Evolutionary conservation across 805 yeast species (phyloP).

Genomic region (Pachysolen tannophilus): DNA sequence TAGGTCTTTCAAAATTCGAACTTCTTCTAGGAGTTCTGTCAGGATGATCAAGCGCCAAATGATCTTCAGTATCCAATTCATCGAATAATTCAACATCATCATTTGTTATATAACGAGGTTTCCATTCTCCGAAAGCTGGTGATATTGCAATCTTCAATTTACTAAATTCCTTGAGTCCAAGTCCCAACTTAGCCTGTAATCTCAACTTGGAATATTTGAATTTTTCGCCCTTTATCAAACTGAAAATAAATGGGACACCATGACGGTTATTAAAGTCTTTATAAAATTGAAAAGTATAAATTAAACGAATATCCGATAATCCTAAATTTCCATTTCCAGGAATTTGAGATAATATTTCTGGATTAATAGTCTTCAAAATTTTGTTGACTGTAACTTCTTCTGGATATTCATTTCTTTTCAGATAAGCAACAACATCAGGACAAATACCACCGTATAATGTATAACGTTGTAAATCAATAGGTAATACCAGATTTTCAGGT

Average conservation of each 20-base stretch:
- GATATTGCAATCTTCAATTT: constrained; percentile 63
- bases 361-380: constrained; percentile 3
- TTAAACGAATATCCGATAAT: constrained; percentile 4
- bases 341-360: not conserved
- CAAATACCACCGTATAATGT: constrained; percentile 33
- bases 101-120: constrained; percentile 40
- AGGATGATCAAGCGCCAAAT: constrained; percentile 79
- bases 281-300: constrained; percentile 54
- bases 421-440: constrained; percentile 23
- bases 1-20: constrained; percentile 46
- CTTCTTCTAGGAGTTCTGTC: constrained; percentile 62
- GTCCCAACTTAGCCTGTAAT: constrained; percentile 60
- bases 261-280: constrained; percentile 60
- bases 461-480: constrained; percentile 23
- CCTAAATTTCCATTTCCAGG: not conserved
- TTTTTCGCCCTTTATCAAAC: constrained; percentile 59
- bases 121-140: constrained; percentile 26
- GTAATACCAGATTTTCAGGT: constrained; percentile 27
- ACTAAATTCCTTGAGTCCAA: constrained; percentile 73
- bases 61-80: constrained; percentile 39
- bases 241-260: constrained; percentile 80
- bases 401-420: constrained; percentile 18
- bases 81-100: constrained; percentile 50
- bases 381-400: constrained; percentile 1
- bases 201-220: constrained; percentile 57